Percentiles rank a stretch among this genome's conserved stretches.
Evolutionary conservation across 1,284 basidiomycete genomes (phyloP).

Genomic region (Melampsora abietis-canadensis): DNA sequence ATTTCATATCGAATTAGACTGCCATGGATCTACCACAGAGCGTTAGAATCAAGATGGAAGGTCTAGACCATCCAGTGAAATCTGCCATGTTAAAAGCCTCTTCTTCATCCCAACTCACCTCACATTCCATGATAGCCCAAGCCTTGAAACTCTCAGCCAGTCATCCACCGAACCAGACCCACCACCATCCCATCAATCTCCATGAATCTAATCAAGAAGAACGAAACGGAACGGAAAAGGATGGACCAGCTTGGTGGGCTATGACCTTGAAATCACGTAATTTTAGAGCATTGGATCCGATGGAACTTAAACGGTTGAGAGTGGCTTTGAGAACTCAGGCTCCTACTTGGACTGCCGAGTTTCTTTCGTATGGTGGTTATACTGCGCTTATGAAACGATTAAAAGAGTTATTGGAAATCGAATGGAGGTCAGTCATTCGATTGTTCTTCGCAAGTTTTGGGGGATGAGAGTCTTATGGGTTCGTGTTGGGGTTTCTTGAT

Average conservation of each 20-base stretch:
- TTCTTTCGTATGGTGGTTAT: conserved; percentile 79
- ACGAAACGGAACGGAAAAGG: conserved; percentile 65
- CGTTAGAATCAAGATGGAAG: conserved; percentile 69
- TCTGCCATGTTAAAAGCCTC: conserved; percentile 85
- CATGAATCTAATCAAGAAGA: conserved; percentile 53
- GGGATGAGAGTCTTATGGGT: too few species aligned
- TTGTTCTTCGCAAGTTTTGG: too few species aligned
- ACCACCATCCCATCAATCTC: neutral
- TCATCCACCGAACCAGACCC: neutral
- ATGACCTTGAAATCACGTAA: conserved; percentile 9
- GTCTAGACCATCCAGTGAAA: conserved; percentile 76
- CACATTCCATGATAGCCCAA: neutral
- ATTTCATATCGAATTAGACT: conserved; percentile 65
- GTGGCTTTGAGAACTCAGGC: conserved; percentile 44
- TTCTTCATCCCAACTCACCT: conserved; percentile 55
- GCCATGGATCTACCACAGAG: conserved; percentile 76
- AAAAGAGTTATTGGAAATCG: conserved; percentile 87
- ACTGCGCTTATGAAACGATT: conserved; percentile 73
- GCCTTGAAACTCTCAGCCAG: neutral
- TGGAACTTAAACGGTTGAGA: conserved; percentile 38
- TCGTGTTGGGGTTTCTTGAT: too few species aligned
- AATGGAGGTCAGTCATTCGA: conserved; percentile 77
- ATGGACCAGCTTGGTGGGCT: conserved; percentile 69
- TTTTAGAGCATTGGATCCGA: conserved; percentile 13
- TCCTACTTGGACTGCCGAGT: conserved; percentile 82